Base-by-base conservation (phyloP, 1,284 basidiomycete species). In the Xerocomus minutiporus region DNA sequence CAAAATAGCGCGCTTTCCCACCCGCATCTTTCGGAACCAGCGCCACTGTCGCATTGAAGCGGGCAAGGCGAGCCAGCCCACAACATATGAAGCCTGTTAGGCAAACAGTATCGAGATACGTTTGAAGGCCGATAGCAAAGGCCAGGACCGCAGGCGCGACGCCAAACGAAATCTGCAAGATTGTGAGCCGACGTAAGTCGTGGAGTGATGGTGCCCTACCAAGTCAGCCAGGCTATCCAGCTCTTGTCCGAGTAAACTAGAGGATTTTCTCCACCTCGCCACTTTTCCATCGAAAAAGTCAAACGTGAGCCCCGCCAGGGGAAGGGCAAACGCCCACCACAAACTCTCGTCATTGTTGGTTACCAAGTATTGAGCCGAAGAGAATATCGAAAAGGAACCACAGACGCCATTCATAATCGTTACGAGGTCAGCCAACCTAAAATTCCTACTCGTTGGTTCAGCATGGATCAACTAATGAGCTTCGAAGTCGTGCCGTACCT, bases 391-490 rank as follows among this genome's bases (percentile, higher is more conserved):
- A 63, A 97, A 88, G 13, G 92, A 92, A 54, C 97, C 97, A 73
- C 97, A 99, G 69, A 99, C 91, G 39, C 97, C 97, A 69, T 99
- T 99, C 88, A 97, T 96, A 60, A 99, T 93, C n/a, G 96, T 99
- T 65, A 99, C 93, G 43, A 97, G 82, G 74, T 99, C 96, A 61
- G 96, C 96, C 34, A 99, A 83, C 54, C 95, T 93, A 70, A 99
- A 99, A 73, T 98, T 99, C 62, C 96, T 97, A 64, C 32, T 45
- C 44, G 51, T 57, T 48, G 38, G 53, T 23, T 56, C 53, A 65
- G 57, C 46, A 52, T 46, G 35, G 53, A 56, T 56, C 46, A 50
- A 47, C 50, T 60, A 43, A 49, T 45, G 57, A 64, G 41, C 15
- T 39, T 26, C 54, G 48, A 46, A 38, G 55, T 17, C 48, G 42